Conservation (phyloP, 2,329 filamentous ascomycete species). For the Diplodia intermedia region DNA sequence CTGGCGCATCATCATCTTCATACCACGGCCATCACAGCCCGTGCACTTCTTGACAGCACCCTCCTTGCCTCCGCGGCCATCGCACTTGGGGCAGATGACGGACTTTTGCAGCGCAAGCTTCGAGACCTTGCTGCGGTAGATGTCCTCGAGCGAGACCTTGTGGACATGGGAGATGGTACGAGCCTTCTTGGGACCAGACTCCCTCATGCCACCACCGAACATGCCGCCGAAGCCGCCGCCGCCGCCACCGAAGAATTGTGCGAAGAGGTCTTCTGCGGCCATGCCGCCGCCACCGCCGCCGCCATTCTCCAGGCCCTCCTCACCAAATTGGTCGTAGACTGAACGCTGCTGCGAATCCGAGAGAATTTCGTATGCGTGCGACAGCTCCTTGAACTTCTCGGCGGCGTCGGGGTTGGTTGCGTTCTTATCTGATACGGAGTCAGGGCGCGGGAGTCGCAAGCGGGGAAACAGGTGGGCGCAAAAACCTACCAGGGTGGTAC, state of each 20-base stretch:
- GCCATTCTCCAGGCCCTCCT: slow-evolving; percentile 89
- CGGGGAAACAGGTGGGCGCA: slow-evolving; percentile 34
- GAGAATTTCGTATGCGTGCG: slow-evolving; percentile 92
- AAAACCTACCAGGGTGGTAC: slow-evolving; percentile 76
- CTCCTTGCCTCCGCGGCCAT: slow-evolving; percentile 94
- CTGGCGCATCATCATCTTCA: slow-evolving; percentile 99
- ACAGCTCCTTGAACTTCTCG: slow-evolving; percentile 98
- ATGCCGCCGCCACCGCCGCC: slow-evolving; percentile 79
- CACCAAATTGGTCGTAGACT: slow-evolving; percentile 96
- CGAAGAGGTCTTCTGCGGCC: slow-evolving; percentile 95
- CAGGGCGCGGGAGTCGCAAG: slow-evolving; percentile 31
- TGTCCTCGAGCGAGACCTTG: slow-evolving; percentile 96
- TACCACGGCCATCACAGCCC: slow-evolving; percentile 90
- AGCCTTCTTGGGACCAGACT: slow-evolving; percentile 85
- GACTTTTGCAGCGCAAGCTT: slow-evolving; percentile 98
- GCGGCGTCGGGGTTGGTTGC: slow-evolving; percentile 89
- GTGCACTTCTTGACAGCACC: slow-evolving; percentile 93
- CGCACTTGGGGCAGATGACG: slow-evolving; percentile 93
- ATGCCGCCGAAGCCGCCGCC: slow-evolving; percentile 71
- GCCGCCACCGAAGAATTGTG: slow-evolving; percentile 86
- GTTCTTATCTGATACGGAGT: slow-evolving; percentile 81
- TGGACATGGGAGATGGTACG: slow-evolving; percentile 97
- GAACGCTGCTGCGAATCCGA: slow-evolving; percentile 90
- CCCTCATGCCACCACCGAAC: slow-evolving; percentile 74
- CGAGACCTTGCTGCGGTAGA: slow-evolving; percentile 97